Conservation (phyloP, 345 rosid species). For the Corymbia maculata region DNA sequence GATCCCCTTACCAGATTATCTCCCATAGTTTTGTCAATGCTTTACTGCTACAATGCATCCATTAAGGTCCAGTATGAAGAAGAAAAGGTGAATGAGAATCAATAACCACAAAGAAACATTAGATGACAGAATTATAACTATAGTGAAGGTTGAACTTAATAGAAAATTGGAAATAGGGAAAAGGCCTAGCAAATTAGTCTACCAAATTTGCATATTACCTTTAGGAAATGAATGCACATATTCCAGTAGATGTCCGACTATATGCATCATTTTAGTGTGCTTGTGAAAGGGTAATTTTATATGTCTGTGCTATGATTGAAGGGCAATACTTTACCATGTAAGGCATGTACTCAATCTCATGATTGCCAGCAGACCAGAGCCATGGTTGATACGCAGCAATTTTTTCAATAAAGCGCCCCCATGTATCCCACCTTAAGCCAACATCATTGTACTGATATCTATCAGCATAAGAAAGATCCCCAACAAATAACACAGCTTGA, state of each 20-base stretch:
- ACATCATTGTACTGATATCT: conserved; percentile 72
- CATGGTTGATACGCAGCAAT: conserved; percentile 94
- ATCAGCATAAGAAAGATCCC: conserved; percentile 96
- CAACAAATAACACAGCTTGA: conserved; percentile 72
- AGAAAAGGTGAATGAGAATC: background rate
- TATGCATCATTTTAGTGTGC: background rate
- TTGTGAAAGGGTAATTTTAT: background rate
- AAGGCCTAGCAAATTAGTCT: background rate
- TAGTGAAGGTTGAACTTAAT: background rate
- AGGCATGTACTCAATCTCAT: conserved; percentile 87
- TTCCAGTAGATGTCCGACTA: background rate
- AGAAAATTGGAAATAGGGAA: background rate
- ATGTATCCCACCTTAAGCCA: conserved; percentile 82
- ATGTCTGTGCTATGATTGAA: background rate
- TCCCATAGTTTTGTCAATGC: background rate
- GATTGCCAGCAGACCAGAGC: conserved; percentile 96
- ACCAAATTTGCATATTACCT: background rate
- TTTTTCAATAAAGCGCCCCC: conserved; percentile 86
- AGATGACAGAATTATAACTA: background rate
- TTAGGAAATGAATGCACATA: background rate
- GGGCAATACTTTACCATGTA: conserved; percentile 51
- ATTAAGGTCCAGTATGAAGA: background rate
- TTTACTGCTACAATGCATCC: background rate
- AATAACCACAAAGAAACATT: background rate
- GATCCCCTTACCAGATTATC: background rate